These are phyloP conservation scores for Ramularia collo-cygni DNA, from an alignment of 2,329 filamentous ascomycete genomes.

Conservation along the genomic window DNA sequence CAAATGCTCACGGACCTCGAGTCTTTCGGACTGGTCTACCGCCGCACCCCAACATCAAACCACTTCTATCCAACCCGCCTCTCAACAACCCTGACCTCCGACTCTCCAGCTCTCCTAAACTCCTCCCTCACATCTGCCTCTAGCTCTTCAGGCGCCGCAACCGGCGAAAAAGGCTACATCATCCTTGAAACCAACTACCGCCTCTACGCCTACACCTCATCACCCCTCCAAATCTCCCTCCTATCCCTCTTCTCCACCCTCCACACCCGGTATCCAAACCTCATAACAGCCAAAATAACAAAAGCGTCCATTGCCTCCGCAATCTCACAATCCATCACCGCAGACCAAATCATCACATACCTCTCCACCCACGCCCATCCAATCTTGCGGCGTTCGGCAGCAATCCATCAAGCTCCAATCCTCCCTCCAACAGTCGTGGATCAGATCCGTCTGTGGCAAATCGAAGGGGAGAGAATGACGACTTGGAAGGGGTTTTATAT, in stretches of 20 bases:
- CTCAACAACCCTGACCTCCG: conserved; percentile 82
- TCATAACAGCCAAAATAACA: conserved; percentile 86
- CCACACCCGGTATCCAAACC: conserved; percentile 85
- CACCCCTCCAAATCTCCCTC: conserved; percentile 88
- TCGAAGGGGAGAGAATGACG: conserved; percentile 92
- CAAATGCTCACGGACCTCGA: conserved; percentile 86
- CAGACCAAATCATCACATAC: conserved; percentile 92
- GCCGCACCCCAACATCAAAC: conserved; percentile 37
- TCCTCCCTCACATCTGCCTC: conserved; percentile 60
- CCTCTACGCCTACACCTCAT: conserved; percentile 92
- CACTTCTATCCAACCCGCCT: conserved; percentile 85
- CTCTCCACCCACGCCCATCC: conserved; percentile 89
- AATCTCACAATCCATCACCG: conserved; percentile 84
- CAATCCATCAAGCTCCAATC: conserved; percentile 50
- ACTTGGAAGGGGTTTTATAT: conserved; percentile 79
- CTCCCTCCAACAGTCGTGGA: conserved; percentile 94
- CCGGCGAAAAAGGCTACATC: conserved; percentile 66
- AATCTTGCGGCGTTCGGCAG: conserved; percentile 67
- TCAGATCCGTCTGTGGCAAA: conserved; percentile 95
- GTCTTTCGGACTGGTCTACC: conserved; percentile 88
- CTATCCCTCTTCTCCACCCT: conserved; percentile 84
- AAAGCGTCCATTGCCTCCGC: conserved; percentile 82
- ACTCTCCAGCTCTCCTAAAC: conserved; percentile 64
- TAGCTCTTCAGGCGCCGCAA: conserved; percentile 34
- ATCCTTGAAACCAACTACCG: conserved; percentile 98